Conservation (phyloP, 169 alveolate species). For the Eimeria acervulina region DNA sequence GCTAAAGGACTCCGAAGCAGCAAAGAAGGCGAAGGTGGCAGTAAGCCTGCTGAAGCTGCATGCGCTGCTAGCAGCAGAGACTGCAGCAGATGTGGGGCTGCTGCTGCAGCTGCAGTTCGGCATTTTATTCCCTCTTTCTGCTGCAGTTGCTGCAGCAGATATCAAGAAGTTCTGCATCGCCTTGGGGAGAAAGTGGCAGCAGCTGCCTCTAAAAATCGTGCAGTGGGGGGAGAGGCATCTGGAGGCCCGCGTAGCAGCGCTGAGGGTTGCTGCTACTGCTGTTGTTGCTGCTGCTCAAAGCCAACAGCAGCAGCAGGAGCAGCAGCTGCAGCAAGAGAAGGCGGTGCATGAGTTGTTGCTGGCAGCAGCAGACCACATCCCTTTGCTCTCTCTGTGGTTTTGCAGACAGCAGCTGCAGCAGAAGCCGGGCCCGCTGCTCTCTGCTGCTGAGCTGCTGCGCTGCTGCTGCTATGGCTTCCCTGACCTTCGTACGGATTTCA, state of each 20-base stretch:
- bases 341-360: slow-evolving; percentile 5
- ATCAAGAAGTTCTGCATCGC: slow-evolving; percentile 7
- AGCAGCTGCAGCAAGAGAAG: not conserved
- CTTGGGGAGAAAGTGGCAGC: slow-evolving; percentile 55
- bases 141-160: slow-evolving; percentile 50
- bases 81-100: slow-evolving; percentile 40
- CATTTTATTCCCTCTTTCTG: not conserved
- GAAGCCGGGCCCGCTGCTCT: not conserved
- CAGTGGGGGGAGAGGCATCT: slow-evolving; percentile 28
- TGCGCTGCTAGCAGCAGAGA: slow-evolving; percentile 47
- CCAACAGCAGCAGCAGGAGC: slow-evolving; percentile 29
- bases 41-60: slow-evolving; percentile 46
- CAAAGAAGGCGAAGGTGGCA: slow-evolving; percentile 1
- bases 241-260: slow-evolving; percentile 21
- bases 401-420: slow-evolving; percentile 64
- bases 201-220: not conserved
- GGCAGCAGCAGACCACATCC: slow-evolving; percentile 48
- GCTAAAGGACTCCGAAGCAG: not conserved
- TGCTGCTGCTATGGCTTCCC: slow-evolving; percentile 70
- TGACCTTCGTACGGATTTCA: slow-evolving; percentile 43
- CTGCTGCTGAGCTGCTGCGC: slow-evolving; percentile 49
- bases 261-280: slow-evolving; percentile 40
- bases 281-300: slow-evolving; percentile 6
- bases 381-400: slow-evolving; percentile 31
- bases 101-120: slow-evolving; percentile 65